Conservation (phyloP, 139 green algal species). For the Edaphochlamys debaryana region DNA sequence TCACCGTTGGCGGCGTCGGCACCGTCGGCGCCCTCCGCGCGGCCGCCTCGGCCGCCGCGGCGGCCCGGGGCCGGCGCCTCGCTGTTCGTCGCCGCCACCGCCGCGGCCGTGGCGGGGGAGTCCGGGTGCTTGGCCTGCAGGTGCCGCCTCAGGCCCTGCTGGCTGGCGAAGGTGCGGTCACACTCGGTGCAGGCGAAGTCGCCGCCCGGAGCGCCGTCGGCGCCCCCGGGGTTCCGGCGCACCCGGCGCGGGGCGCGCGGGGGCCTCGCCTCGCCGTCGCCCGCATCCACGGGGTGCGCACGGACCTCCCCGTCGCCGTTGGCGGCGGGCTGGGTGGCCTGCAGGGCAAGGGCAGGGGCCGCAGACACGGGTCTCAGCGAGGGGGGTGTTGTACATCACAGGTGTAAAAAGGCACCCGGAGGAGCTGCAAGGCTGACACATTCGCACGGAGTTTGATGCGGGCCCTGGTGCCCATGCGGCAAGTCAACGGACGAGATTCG, state of each 20-base stretch:
- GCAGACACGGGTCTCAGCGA: too few relatives aligned
- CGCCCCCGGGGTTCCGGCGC: neutral
- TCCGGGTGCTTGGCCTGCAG: conserved; percentile 25
- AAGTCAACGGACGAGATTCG: too few relatives aligned
- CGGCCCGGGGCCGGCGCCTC: neutral
- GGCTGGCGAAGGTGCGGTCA: conserved; percentile 7
- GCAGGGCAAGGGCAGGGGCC: too few relatives aligned
- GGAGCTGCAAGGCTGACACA: too few relatives aligned
- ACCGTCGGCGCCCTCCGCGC: neutral
- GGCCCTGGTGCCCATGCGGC: too few relatives aligned
- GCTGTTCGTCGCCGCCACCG: neutral
- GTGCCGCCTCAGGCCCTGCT: conserved; percentile 27
- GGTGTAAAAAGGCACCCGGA: too few relatives aligned
- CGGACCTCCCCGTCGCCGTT: neutral
- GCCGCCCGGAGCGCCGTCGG: neutral
- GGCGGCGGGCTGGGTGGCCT: too few relatives aligned
- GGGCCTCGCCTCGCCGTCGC: neutral
- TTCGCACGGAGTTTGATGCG: too few relatives aligned
- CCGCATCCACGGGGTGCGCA: neutral
- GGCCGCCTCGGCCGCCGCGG: neutral
- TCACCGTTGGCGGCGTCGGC: neutral
- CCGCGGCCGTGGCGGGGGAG: neutral
- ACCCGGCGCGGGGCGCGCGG: neutral
- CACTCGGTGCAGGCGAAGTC: conserved; percentile 20
- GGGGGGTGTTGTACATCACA: too few relatives aligned